Evolutionary conservation across 768 basidiomycete genomes (phyloP), one percentile per base, ranked within the genome.

Genomic region (Mycena belliarum): DNA sequence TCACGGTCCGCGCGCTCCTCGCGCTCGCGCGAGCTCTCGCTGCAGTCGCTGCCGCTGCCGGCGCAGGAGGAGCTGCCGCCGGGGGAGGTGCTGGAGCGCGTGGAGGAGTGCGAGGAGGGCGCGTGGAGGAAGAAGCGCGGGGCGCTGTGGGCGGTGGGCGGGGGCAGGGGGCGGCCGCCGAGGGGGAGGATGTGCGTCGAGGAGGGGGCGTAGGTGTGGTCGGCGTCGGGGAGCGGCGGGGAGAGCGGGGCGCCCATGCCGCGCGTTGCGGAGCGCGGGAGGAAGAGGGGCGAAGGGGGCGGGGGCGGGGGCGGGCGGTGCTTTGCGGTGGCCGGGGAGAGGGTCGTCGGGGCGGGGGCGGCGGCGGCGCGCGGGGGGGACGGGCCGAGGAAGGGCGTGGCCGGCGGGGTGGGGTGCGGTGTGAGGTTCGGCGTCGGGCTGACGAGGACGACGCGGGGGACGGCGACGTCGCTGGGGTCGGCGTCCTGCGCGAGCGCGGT

Each of bases 381-480:
- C 4, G 28, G 54, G 33, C 54, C 41, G n/a, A 80, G 64, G 49
- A 77, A 67, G 10, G 88, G 89, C 1, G 88, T 89, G 2, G 84
- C 80, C 3, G 90, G 91, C 8, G 91, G 89, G 1, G 91, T 92
- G 1, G 89, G 89, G 68, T 89, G 87, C 1, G 87, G 87, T 0
- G 86, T 87, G 1, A 86, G 88, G 61, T 86, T 87, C 3, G 89
- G 89, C 0, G 89, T 91, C 18, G 89, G 88, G 63, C 87, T 85
- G 10, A 91, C 84, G 21, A 92, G 79, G 16, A 90, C 80, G 7
- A 92, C 78, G 25, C 79, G 76, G 15, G 86, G 86, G 3, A 53
- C 33, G 6, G 33, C 12, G 33, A 15, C 33, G 4, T 6, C 33
- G 10, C 21, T 23, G 14, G 28, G 44, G 37, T 16, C 35, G 9